Evolutionary conservation across 2,329 filamentous ascomycete species (phyloP).

Genomic region (Tolypocladium tundrense): DNA sequence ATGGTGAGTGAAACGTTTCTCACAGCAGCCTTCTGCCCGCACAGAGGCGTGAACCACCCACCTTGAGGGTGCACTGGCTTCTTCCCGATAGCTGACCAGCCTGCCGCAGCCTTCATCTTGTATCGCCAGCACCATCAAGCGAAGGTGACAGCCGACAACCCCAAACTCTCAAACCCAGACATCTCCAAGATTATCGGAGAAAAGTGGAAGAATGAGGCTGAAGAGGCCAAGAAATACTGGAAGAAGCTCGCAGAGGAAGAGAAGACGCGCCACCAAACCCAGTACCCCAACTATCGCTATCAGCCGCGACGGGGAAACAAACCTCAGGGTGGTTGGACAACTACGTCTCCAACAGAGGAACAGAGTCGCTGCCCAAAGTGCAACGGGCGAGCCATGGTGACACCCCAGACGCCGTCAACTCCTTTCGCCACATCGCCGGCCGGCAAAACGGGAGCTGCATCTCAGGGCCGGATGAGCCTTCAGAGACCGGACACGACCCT

Average conservation of each 20-base stretch:
- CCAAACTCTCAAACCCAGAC: constrained; percentile 87
- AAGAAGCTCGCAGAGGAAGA: constrained; percentile 86
- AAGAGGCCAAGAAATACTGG: constrained; percentile 74
- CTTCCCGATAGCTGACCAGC: constrained; percentile 12
- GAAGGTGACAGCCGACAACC: constrained; percentile 68
- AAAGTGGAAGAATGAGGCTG: constrained; percentile 73
- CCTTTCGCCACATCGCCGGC: constrained; percentile 28
- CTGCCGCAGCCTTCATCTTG: constrained; percentile 74
- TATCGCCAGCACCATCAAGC: constrained; percentile 91
- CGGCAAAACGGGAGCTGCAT: constrained; percentile 11
- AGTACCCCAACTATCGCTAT: constrained; percentile 91
- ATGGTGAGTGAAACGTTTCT: constrained; percentile 34
- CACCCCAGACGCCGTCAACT: constrained; percentile 48
- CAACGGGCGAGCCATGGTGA: constrained; percentile 55
- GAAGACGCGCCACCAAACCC: constrained; percentile 76
- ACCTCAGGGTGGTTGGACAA: constrained; percentile 18
- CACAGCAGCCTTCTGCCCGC: background rate
- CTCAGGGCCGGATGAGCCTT: constrained; percentile 10
- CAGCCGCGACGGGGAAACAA: constrained; percentile 61
- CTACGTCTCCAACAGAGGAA: constrained; percentile 32
- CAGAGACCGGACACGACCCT: constrained; percentile 13
- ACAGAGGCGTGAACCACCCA: background rate
- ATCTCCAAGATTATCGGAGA: constrained; percentile 96
- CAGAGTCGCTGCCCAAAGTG: constrained; percentile 59
- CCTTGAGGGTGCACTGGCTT: background rate